A percentile compares a stretch with the other conserved stretches of the same genome.
Evolutionary conservation across 805 yeast genomes (phyloP).

Genomic region (Metschnikowia picachoensis): DNA sequence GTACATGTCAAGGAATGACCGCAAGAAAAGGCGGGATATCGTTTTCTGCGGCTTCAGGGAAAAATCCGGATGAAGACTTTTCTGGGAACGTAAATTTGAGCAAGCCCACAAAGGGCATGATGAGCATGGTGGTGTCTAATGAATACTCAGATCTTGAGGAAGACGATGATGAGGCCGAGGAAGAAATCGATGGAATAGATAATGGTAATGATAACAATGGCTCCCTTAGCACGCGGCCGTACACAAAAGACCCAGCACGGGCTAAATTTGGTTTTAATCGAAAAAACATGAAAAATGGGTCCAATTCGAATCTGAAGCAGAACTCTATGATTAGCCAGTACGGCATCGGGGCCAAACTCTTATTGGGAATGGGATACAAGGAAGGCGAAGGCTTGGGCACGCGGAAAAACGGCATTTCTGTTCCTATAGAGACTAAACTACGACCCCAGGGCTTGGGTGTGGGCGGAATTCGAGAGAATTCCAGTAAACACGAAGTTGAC

Average conservation of each 20-base stretch:
- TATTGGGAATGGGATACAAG: slow-evolving; percentile 83
- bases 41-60: slow-evolving; percentile 1
- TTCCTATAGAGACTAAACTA: slow-evolving; percentile 71
- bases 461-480: slow-evolving; percentile 53
- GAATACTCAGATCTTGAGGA: slow-evolving; percentile 16
- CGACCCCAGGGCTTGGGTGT: slow-evolving; percentile 71
- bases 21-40: neutral
- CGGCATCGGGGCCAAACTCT: slow-evolving; percentile 80
- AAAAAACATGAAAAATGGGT: no score
- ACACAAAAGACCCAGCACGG: no score
- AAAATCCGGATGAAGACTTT: neutral
- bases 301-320: neutral
- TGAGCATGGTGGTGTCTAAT: slow-evolving; percentile 4
- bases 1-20: slow-evolving; percentile 1
- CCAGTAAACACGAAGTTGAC: slow-evolving; percentile 8
- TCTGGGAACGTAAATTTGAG: neutral
- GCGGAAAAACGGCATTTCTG: slow-evolving; percentile 64
- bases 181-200: neutral
- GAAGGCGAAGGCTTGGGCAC: slow-evolving; percentile 85
- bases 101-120: neutral
- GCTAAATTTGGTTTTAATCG: no score
- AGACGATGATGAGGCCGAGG: slow-evolving; percentile 5
- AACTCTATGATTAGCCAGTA: slow-evolving; percentile 33
- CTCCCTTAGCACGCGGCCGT: no score
- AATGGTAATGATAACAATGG: no score